Percentiles rank a stretch among this genome's conserved stretches.
These are phyloP conservation scores for Nicotiana rustica DNA, from an alignment of 305 asterid genomes.

Conservation along the genomic window DNA sequence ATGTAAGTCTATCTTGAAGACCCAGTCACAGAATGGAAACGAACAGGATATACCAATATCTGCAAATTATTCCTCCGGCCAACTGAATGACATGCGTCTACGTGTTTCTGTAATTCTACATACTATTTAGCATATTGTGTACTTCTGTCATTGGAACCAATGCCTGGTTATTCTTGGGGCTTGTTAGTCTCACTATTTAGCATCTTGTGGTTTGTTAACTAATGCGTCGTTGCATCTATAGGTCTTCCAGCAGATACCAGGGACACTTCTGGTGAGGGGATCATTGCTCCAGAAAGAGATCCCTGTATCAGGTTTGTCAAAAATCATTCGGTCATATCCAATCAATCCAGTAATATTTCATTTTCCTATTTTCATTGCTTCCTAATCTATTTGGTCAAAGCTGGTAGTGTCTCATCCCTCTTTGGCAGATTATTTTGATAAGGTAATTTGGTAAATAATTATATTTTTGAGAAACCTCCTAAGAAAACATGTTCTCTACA, in stretches of 20 bases:
- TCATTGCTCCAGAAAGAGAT: slow-evolving; percentile 59
- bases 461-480: neutral
- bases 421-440: too few relatives aligned
- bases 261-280: slow-evolving; percentile 78
- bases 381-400: slow-evolving; percentile 2
- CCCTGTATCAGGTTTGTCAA: slow-evolving; percentile 58
- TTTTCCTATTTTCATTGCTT: neutral
- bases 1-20: slow-evolving; percentile 54
- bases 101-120: slow-evolving; percentile 64
- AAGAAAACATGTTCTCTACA: neutral
- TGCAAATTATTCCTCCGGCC: slow-evolving; percentile 42
- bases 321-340: slow-evolving; percentile 28
- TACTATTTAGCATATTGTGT: neutral
- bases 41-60: slow-evolving; percentile 37
- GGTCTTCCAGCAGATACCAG: slow-evolving; percentile 94
- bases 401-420: neutral
- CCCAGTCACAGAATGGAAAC: slow-evolving; percentile 39
- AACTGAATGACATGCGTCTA: slow-evolving; percentile 52
- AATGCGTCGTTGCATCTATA: slow-evolving; percentile 37
- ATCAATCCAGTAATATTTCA: neutral
- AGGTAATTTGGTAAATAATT: slow-evolving; percentile 20
- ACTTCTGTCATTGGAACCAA: neutral
- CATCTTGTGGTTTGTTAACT: neutral
- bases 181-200: neutral
- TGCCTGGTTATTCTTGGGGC: neutral